phyloP scores from a whole-genome alignment of 2,329 filamentous ascomycete genomes.

The Phialophora tarda region DNA sequence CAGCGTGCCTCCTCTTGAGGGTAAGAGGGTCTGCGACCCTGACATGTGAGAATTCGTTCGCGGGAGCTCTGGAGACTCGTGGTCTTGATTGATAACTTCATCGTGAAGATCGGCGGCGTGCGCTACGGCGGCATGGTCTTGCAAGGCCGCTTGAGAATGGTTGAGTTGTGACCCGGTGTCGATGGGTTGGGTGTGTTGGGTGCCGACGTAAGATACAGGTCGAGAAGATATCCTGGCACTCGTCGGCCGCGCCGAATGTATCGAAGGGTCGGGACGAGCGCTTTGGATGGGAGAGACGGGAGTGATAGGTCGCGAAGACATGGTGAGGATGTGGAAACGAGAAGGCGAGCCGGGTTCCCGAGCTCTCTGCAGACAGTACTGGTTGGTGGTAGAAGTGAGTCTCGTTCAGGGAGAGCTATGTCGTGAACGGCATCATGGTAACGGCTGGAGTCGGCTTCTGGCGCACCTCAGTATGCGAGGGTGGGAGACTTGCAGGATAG shows the following conservation, averaged over 20 bases:
- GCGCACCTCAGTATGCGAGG: slow-evolving; percentile 14
- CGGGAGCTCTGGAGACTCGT: slow-evolving; percentile 42
- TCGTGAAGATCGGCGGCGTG: slow-evolving; percentile 49
- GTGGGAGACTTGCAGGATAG: not conserved
- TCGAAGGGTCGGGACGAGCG: slow-evolving; percentile 24
- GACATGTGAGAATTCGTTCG: slow-evolving; percentile 52
- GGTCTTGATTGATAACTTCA: slow-evolving; percentile 39
- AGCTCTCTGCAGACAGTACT: slow-evolving; percentile 11
- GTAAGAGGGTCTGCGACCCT: slow-evolving; percentile 47
- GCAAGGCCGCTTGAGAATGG: slow-evolving; percentile 42
- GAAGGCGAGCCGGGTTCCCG: slow-evolving; percentile 3
- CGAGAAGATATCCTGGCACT: slow-evolving; percentile 43
- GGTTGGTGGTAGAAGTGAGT: slow-evolving; percentile 1
- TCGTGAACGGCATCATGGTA: slow-evolving; percentile 20
- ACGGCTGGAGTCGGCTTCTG: slow-evolving; percentile 2
- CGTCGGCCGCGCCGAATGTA: slow-evolving; percentile 27
- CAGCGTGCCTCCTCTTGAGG: slow-evolving; percentile 70
- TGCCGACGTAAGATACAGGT: slow-evolving; percentile 50
- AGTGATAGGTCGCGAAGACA: slow-evolving; percentile 43
- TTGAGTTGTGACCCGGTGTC: slow-evolving; percentile 43
- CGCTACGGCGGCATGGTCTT: slow-evolving; percentile 44
- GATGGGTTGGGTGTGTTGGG: slow-evolving; percentile 28
- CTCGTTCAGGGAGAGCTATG: slow-evolving; percentile 19
- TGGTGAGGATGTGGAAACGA: slow-evolving; percentile 26
- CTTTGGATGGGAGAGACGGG: slow-evolving; percentile 31